Percentiles rank a stretch among this genome's conserved stretches.
These are phyloP conservation scores for Pseudogymnoascus pannorum DNA, from an alignment of 2,329 filamentous ascomycete species.

Conservation along the genomic window DNA sequence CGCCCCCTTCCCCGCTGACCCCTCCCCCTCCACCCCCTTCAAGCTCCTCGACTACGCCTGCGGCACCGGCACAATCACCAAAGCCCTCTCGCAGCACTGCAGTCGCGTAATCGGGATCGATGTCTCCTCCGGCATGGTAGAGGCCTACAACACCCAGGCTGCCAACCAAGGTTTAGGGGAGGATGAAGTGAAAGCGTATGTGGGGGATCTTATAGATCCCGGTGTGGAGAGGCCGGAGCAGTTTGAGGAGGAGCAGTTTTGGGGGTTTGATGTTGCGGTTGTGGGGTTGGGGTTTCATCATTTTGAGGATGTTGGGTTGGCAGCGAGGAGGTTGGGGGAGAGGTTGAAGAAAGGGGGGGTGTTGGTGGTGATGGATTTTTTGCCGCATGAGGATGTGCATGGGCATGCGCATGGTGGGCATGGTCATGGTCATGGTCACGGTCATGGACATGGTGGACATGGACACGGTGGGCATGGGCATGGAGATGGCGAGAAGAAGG, in stretches of 20 bases:
- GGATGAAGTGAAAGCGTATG: conserved; percentile 48
- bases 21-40: conserved; percentile 24
- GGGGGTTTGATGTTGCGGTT: conserved; percentile 60
- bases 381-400: conserved; percentile 40
- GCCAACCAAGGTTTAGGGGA: conserved; percentile 44
- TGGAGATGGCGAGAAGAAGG: not conserved
- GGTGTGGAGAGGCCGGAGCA: conserved; percentile 42
- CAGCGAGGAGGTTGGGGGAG: conserved; percentile 50
- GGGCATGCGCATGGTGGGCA: conserved; percentile 16
- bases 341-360: conserved; percentile 60
- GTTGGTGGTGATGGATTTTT: conserved; percentile 60
- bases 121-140: conserved; percentile 63
- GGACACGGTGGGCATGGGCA: conserved; percentile 19
- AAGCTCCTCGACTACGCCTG: conserved; percentile 70
- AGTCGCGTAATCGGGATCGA: conserved; percentile 62
- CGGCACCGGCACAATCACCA: conserved; percentile 46
- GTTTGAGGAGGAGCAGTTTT: conserved; percentile 55
- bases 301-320: conserved; percentile 56
- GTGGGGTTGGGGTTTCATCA: conserved; percentile 61
- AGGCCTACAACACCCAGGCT: conserved; percentile 56
- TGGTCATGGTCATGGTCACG: not conserved
- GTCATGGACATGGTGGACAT: conserved; percentile 20
- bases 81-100: conserved; percentile 55
- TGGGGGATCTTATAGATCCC: conserved; percentile 49
- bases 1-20: not conserved